Percentiles rank a stretch among this genome's conserved stretches.
Evolutionary conservation across 1,284 basidiomycete genomes (phyloP).

Genomic region (Inonotus hispidus): DNA sequence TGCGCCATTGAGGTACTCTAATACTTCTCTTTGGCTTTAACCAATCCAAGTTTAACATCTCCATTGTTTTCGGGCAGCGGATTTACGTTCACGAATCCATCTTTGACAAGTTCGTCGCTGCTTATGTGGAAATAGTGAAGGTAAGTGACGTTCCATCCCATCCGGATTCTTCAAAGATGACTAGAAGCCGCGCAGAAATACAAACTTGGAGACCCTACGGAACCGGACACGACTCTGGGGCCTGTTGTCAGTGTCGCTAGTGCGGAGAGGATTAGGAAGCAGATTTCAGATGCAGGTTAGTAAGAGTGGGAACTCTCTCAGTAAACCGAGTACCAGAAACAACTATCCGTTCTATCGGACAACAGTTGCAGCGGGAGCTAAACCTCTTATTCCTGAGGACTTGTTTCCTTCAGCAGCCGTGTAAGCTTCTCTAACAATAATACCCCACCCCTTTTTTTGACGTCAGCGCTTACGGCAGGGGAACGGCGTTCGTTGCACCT

Average conservation of each 20-base stretch:
- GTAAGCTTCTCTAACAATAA: conserved; percentile 37
- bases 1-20: conserved; percentile 68
- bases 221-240: conserved; percentile 71
- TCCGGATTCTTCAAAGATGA: background rate
- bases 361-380: conserved; percentile 73
- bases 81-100: conserved; percentile 89
- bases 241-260: conserved; percentile 88
- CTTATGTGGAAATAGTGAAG: conserved; percentile 72
- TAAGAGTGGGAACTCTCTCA: conserved; percentile 29
- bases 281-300: conserved; percentile 78
- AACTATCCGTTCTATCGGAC: background rate
- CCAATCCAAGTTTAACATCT: background rate
- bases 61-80: conserved; percentile 47
- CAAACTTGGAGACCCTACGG: conserved; percentile 82
- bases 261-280: conserved; percentile 79
- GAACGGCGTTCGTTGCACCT: conserved; percentile 83
- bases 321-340: background rate
- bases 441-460: background rate
- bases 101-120: conserved; percentile 77
- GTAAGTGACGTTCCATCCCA: conserved; percentile 29
- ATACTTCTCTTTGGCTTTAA: background rate
- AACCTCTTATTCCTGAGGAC: conserved; percentile 65
- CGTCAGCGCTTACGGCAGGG: conserved; percentile 36
- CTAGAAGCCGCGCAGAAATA: conserved; percentile 45
- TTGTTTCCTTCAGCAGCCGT: conserved; percentile 64